Percentiles rank a stretch among this genome's conserved stretches.
Conservation (phyloP, 768 basidiomycete species). For the Termitomyces sp. region DNA sequence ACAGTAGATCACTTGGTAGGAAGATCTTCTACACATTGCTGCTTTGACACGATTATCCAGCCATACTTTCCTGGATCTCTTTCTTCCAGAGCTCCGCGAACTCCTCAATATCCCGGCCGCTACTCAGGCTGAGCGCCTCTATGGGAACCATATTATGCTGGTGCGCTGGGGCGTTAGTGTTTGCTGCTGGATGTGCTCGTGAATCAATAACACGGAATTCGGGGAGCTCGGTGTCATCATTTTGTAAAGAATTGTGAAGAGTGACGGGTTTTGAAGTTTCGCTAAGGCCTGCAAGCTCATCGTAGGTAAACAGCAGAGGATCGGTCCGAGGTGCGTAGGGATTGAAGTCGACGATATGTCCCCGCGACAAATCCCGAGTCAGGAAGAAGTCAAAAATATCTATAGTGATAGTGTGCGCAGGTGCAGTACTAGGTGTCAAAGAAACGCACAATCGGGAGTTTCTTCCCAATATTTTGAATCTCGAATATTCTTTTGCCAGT, state of each 20-base stretch:
- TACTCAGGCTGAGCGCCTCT: slow-evolving; percentile 78
- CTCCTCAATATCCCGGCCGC: slow-evolving; percentile 63
- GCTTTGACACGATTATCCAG: not conserved
- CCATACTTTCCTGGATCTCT: slow-evolving; percentile 35
- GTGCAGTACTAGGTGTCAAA: not conserved
- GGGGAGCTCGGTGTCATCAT: slow-evolving; percentile 18
- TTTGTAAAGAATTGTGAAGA: not conserved
- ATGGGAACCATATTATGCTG: slow-evolving; percentile 91
- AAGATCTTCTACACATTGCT: not conserved
- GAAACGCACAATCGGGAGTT: slow-evolving; percentile 58
- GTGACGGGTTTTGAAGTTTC: slow-evolving; percentile 3
- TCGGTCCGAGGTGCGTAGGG: slow-evolving; percentile 87
- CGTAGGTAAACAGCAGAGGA: slow-evolving; percentile 78
- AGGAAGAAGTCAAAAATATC: slow-evolving; percentile 86
- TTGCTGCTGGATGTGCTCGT: slow-evolving; percentile 61
- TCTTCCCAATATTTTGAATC: slow-evolving; percentile 47
- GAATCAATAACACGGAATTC: slow-evolving; percentile 70
- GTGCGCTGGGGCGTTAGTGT: slow-evolving; percentile 62
- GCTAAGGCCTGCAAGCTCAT: slow-evolving; percentile 53
- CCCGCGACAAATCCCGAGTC: slow-evolving; percentile 70
- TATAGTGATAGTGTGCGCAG: slow-evolving; percentile 22
- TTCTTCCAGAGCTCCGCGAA: slow-evolving; percentile 68
- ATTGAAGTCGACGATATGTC: slow-evolving; percentile 88
- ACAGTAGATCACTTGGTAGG: not conserved
- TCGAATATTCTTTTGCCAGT: slow-evolving; percentile 67